phyloP scores from a whole-genome alignment of 2,329 filamentous ascomycete species.

The Sporothrix inflata region DNA sequence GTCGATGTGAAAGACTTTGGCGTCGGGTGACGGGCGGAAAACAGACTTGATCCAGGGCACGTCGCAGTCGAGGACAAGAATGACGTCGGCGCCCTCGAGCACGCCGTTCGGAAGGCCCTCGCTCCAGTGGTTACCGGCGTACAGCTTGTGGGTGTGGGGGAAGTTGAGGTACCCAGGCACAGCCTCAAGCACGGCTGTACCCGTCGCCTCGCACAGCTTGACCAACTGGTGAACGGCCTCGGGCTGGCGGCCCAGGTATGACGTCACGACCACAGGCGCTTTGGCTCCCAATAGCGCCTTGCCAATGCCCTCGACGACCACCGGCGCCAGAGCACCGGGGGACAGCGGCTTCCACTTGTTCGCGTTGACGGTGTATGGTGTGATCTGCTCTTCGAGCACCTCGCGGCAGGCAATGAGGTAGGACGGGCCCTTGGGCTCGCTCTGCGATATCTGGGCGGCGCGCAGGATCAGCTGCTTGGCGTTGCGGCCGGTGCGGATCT shows the following conservation, averaged over 20 bases:
- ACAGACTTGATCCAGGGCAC: not conserved
- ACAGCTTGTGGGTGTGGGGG: not conserved
- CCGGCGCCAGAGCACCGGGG: not conserved
- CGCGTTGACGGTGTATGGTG: not conserved
- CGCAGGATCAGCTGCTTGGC: conserved; percentile 14
- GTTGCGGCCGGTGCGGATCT: conserved; percentile 18
- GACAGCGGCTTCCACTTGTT: not conserved
- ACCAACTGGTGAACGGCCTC: not conserved
- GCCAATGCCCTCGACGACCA: not conserved
- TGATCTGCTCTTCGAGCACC: conserved; percentile 7
- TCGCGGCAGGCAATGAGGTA: conserved; percentile 12
- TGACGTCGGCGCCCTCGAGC: not conserved
- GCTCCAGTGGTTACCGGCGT: not conserved
- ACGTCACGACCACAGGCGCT: not conserved
- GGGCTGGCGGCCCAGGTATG: not conserved
- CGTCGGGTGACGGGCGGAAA: not conserved
- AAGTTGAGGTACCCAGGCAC: not conserved
- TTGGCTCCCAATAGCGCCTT: not conserved
- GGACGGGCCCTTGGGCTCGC: conserved; percentile 10
- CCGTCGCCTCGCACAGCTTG: not conserved
- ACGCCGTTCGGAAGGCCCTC: not conserved
- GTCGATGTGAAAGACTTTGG: conserved; percentile 12
- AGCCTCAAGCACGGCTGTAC: not conserved
- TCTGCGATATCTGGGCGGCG: not conserved
- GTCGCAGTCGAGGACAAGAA: not conserved